Base-by-base conservation (phyloP, 129 eudicot genomes). In the Helianthus annuus region DNA sequence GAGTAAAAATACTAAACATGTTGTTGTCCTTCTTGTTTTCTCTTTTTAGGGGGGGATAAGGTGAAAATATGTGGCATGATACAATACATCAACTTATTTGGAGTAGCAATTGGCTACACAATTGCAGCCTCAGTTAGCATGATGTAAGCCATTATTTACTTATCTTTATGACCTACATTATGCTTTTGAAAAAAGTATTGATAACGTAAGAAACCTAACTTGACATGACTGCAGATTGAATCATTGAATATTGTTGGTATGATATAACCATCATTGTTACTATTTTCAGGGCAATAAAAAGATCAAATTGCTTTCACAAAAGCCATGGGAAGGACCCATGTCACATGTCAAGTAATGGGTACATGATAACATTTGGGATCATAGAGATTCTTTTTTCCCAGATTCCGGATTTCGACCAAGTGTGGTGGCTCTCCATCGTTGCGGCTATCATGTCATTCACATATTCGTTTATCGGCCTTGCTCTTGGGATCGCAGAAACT, bases 401-500 rank as follows among this genome's bases (percentile, higher is more conserved):
- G 16, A 87, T 90, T 53, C 96, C 93, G 0, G 91, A 90, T 79
- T 90, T 90, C 57, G 87, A 84, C 60, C 88, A 90, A 68, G 76
- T 87, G 9, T 82, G 83, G 90, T 90, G 96, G 96, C 93, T 87
- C 40, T 87, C 96, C 32, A 85, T 87, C n/a, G 85, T 89, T 40
- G 93, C 91, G 2, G 93, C 96, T 32, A 46, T 90, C 19, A 90
- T 90, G 96, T 90, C 93, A 5, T 90, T 90, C 79, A 85, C 96
- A 6, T 90, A 90, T 76, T 87, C 93, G 49, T 69, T 73, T 34
- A 70, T 85, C 17, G 96, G 93, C 42, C 87, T 87, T 15, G 79
- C 78, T 3, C 88, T 90, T 48, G 93, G 90, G 55, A 63, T 87
- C 19, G 88, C 82, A 16, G 73, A 90, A 78, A 86, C 87, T 51